Evolutionary conservation across 495 filamentous ascomycete genomes (phyloP), one percentile per base, ranked within the genome.

Genomic region (Hyaloscypha hepaticicola): DNA sequence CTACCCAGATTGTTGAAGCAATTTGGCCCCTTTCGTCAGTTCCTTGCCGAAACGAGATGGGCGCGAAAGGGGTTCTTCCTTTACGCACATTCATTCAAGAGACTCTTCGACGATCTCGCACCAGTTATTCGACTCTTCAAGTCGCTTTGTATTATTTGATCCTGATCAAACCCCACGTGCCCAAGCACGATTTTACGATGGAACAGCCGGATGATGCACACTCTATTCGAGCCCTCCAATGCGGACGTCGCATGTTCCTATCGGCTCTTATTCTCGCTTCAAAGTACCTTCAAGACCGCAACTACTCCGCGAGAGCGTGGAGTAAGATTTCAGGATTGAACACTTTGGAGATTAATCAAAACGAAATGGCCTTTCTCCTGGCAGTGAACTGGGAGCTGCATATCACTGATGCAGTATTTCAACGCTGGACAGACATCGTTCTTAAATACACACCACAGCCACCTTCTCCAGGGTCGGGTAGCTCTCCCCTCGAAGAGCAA

Each of bases 271-370:
- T 97, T 70, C 82, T 97, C 57, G 93, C 92, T 3, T 99, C 95
- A 22, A 99, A 99, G 78, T 99, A 98, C 75, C 82, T 99, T 38
- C 95, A 99, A 76, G 95, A 99, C 75, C 89, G 95, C 51, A 99
- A 98, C 76, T 99, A 93, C 76, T 98, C 96, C 8, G 93, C 95
- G 48, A 85, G 92, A 38, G 95, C 95, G 24, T 99, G 95, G 95
- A 97, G 95, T 75, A 97, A 96, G 80, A 98, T 99, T 58, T 97
- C 94, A 24, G 93, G 94, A 41, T 80, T 98, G 41, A 90, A 91
- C 68, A 92, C 91, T 0, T 77, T 83, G 33, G 95, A 99, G 77
- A 97, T 99, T 75, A 98, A 98, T 77, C 87, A 90, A 68, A 98
- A 97, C 73, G 95, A 99, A 77, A 89, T 96, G 80, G 87, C 91